A percentile compares a stretch with the other conserved stretches of the same genome.
phyloP scores from a whole-genome alignment of 2,329 filamentous ascomycete species.

The Neoarthrinium moseri region DNA sequence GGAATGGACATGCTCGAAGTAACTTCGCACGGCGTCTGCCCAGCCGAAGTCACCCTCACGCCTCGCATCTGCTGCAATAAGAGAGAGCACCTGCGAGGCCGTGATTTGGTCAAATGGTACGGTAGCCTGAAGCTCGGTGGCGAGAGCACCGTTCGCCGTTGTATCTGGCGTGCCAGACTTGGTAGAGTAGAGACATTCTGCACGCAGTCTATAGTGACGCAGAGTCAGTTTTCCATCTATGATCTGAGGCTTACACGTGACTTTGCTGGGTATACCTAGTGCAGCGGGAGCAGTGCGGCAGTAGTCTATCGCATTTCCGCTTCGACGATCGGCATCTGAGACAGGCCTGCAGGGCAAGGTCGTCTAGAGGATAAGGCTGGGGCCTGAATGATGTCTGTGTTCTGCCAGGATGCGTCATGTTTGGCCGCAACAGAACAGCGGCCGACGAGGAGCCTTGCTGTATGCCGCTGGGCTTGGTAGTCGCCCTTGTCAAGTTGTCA shows the following conservation, averaged over 20 bases:
- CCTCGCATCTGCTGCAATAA: slow-evolving; percentile 30
- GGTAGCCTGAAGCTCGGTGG: slow-evolving; percentile 26
- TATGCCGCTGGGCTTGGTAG: no score
- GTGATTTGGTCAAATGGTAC: slow-evolving; percentile 31
- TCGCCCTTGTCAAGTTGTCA: no score
- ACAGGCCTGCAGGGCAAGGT: slow-evolving; percentile 23
- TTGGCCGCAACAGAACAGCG: no score
- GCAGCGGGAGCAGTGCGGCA: slow-evolving; percentile 29
- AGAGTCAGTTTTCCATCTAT: neutral
- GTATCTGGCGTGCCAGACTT: slow-evolving; percentile 20
- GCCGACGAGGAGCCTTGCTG: no score
- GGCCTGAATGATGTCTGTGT: no score
- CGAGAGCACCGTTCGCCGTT: slow-evolving; percentile 19
- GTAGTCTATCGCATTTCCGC: slow-evolving; percentile 30
- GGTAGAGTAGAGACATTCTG: slow-evolving; percentile 29
- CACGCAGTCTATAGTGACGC: slow-evolving; percentile 22
- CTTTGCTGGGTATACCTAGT: slow-evolving; percentile 26
- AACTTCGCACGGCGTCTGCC: slow-evolving; percentile 34
- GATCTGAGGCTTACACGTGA: neutral
- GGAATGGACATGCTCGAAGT: slow-evolving; percentile 39
- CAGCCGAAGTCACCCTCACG: slow-evolving; percentile 28
- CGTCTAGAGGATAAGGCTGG: no score
- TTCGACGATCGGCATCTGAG: slow-evolving; percentile 32
- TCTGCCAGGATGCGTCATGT: no score
- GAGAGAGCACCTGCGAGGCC: slow-evolving; percentile 35